Evolutionary conservation across 345 rosid genomes (phyloP).

Genomic region (Kandelia obovata): DNA sequence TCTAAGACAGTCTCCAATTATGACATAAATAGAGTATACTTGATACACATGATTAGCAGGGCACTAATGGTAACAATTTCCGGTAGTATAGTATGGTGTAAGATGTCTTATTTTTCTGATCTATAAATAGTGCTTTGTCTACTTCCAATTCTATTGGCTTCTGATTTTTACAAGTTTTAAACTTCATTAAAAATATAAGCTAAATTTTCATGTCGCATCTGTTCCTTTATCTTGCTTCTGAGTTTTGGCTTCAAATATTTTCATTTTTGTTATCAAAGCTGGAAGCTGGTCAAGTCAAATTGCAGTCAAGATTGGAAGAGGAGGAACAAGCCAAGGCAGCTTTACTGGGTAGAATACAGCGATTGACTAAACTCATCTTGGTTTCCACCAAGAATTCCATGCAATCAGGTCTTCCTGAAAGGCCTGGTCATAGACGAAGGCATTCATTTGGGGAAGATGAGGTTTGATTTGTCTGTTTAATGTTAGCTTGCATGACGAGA

Average conservation of each 20-base stretch:
- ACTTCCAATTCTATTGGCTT: background rate
- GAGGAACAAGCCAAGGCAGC: slow-evolving; percentile 75
- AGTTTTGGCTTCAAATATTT: slow-evolving; percentile 10
- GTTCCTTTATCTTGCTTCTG: background rate
- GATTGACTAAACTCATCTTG: slow-evolving; percentile 60
- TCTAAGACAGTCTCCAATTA: background rate
- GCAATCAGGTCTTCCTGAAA: slow-evolving; percentile 46
- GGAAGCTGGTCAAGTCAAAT: slow-evolving; percentile 73
- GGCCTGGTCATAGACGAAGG: slow-evolving; percentile 50
- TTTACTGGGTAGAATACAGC: slow-evolving; percentile 69
- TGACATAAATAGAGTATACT: background rate
- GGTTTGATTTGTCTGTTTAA: slow-evolving; percentile 30
- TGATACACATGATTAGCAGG: background rate
- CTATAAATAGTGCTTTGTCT: background rate
- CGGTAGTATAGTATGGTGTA: no score
- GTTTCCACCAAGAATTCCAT: slow-evolving; percentile 68
- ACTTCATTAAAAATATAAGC: background rate
- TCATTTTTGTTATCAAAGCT: slow-evolving; percentile 36
- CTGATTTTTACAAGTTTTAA: background rate
- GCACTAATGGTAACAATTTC: no score
- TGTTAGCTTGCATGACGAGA: slow-evolving; percentile 7
- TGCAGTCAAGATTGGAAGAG: slow-evolving; percentile 67
- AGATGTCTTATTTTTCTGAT: no score
- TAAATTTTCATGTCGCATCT: background rate
- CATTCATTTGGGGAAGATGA: slow-evolving; percentile 83